phyloP scores from a whole-genome alignment of 805 yeast genomes.

The Schwanniomyces pseudopolymorphus region DNA sequence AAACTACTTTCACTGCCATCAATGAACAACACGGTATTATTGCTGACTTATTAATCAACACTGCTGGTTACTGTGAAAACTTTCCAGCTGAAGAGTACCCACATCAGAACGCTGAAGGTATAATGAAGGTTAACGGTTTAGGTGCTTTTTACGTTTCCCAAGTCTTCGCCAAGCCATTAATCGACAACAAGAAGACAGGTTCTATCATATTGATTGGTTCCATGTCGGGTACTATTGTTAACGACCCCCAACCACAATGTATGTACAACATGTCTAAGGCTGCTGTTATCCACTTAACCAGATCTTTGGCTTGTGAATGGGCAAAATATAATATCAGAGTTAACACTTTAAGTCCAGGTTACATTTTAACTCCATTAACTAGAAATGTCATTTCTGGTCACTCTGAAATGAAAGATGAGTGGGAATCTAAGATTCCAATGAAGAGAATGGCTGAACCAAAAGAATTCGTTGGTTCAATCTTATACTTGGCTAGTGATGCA shows the following conservation, averaged over 20 bases:
- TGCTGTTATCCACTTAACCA: slow-evolving; percentile 78
- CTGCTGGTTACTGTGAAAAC: slow-evolving; percentile 87
- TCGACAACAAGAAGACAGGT: slow-evolving; percentile 53
- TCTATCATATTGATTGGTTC: slow-evolving; percentile 73
- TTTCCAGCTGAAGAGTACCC: slow-evolving; percentile 78
- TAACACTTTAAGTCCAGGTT: slow-evolving; percentile 78
- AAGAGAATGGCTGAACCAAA: slow-evolving; percentile 83
- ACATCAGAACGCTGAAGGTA: slow-evolving; percentile 62
- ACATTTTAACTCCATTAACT: slow-evolving; percentile 77
- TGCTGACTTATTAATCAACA: slow-evolving; percentile 66
- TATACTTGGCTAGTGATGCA: slow-evolving; percentile 67
- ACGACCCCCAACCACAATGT: slow-evolving; percentile 76
- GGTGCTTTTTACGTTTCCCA: slow-evolving; percentile 78
- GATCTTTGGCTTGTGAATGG: slow-evolving; percentile 81
- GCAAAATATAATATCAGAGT: slow-evolving; percentile 73
- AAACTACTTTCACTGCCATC: slow-evolving; percentile 50
- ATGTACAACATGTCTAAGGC: slow-evolving; percentile 87
- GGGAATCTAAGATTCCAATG: slow-evolving; percentile 75
- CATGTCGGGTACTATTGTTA: slow-evolving; percentile 76
- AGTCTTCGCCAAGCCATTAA: slow-evolving; percentile 67
- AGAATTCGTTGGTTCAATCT: slow-evolving; percentile 75
- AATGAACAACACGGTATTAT: slow-evolving; percentile 58
- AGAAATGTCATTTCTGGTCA: slow-evolving; percentile 64
- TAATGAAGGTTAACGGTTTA: slow-evolving; percentile 69
- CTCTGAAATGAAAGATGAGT: slow-evolving; percentile 61